Percentiles rank a stretch among this genome's conserved stretches.
Conservation (phyloP, 1,139 yeast genomes). For the Wickerhamomyces sp. region DNA sequence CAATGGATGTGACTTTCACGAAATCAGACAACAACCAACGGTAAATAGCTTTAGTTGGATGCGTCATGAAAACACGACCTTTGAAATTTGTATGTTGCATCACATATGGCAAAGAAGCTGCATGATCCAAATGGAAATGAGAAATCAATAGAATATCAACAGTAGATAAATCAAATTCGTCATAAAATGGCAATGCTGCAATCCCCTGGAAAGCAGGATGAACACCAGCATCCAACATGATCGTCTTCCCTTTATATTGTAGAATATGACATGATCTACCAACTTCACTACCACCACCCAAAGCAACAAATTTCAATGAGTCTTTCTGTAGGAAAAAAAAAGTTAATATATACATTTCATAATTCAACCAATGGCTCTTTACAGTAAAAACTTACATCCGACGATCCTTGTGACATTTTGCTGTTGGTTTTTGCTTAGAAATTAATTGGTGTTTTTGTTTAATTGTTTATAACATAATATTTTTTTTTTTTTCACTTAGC, state of each 20-base stretch:
- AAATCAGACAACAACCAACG: slow-evolving; percentile 94
- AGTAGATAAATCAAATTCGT: slow-evolving; percentile 84
- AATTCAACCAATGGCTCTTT: background rate
- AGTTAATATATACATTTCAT: background rate
- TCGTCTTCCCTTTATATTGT: slow-evolving; percentile 91
- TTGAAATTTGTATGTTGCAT: slow-evolving; percentile 94
- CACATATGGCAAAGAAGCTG: slow-evolving; percentile 95
- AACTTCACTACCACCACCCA: slow-evolving; percentile 99
- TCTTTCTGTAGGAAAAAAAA: slow-evolving; percentile 26
- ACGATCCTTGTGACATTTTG: background rate
- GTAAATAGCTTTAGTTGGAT: slow-evolving; percentile 96
- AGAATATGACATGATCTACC: slow-evolving; percentile 94
- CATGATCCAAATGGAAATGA: slow-evolving; percentile 96
- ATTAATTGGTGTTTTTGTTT: no score
- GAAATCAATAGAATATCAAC: slow-evolving; percentile 85
- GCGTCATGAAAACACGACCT: slow-evolving; percentile 98
- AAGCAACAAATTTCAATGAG: slow-evolving; percentile 70
- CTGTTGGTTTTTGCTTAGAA: no score
- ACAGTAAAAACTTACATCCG: background rate
- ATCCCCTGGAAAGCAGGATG: slow-evolving; percentile 94
- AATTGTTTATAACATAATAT: no score
- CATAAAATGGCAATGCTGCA: slow-evolving; percentile 90
- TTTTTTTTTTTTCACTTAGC: no score
- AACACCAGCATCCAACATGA: slow-evolving; percentile 96
- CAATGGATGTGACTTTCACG: slow-evolving; percentile 81